These are phyloP conservation scores for Hibiscus tridactylites DNA, from an alignment of 345 rosid genomes.

Conservation along the genomic window DNA sequence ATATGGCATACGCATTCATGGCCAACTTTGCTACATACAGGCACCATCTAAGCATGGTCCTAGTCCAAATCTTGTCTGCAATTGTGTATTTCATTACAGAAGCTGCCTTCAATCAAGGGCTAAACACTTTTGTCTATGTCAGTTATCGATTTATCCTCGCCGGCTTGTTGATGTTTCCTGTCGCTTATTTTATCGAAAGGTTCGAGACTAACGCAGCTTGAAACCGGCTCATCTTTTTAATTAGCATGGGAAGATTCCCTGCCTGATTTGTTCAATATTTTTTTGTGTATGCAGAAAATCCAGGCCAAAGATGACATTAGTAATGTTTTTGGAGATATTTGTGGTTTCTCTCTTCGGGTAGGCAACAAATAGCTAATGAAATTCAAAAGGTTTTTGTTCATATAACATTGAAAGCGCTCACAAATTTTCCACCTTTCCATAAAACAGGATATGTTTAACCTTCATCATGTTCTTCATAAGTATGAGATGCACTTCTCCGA, in stretches of 20 bases:
- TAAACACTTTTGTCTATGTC: slow-evolving; percentile 62
- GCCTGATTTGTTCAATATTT: background rate
- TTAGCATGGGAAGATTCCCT: background rate
- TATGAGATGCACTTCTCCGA: slow-evolving; percentile 44
- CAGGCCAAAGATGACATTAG: slow-evolving; percentile 49
- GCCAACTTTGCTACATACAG: background rate
- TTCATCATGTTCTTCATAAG: slow-evolving; percentile 46
- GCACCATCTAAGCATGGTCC: slow-evolving; percentile 34
- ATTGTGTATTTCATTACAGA: slow-evolving; percentile 49
- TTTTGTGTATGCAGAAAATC: slow-evolving; percentile 30
- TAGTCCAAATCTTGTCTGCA: slow-evolving; percentile 38
- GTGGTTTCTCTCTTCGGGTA: slow-evolving; percentile 59
- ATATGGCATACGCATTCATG: slow-evolving; percentile 3
- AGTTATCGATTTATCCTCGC: slow-evolving; percentile 48
- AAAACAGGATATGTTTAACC: slow-evolving; percentile 38
- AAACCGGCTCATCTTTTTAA: background rate
- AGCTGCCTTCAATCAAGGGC: slow-evolving; percentile 58
- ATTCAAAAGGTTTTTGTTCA: background rate
- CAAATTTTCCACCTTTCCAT: background rate
- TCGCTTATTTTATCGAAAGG: slow-evolving; percentile 56
- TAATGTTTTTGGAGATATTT: slow-evolving; percentile 45
- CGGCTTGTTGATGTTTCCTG: slow-evolving; percentile 37
- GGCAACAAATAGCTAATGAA: background rate
- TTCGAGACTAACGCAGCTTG: background rate
- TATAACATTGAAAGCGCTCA: background rate